Conservation (phyloP, 2,329 filamentous ascomycete genomes). For the Exserohilum rostratum region DNA sequence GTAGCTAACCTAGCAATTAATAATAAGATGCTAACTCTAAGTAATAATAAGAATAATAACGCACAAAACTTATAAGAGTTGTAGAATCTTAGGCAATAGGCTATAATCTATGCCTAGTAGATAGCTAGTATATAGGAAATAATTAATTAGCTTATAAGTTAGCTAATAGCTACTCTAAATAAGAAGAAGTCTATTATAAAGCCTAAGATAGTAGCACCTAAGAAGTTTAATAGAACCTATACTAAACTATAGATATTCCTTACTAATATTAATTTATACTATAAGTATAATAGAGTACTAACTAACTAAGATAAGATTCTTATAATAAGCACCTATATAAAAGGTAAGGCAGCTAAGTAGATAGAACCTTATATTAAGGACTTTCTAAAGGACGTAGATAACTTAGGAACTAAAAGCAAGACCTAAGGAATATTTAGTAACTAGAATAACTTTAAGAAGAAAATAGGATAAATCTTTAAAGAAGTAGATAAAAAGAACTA, state of each 20-base stretch:
- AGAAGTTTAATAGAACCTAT: background rate
- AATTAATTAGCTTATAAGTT: background rate
- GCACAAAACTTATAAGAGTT: background rate
- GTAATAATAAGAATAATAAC: too few relatives aligned
- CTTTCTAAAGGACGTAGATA: background rate
- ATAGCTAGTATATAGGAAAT: background rate
- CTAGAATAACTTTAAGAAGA: background rate
- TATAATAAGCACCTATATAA: background rate
- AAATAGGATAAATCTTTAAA: background rate
- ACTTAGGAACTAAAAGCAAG: background rate
- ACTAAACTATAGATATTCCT: background rate
- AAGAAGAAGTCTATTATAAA: background rate
- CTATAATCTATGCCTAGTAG: background rate
- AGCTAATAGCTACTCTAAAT: background rate
- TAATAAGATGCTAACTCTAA: too few relatives aligned
- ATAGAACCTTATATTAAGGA: background rate
- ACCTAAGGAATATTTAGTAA: background rate
- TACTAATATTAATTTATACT: background rate
- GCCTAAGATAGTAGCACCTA: background rate
- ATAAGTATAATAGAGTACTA: background rate
- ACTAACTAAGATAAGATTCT: background rate
- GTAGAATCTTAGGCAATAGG: background rate
- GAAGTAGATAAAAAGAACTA: background rate
- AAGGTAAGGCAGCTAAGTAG: background rate
- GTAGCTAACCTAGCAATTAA: too few relatives aligned